Evolutionary conservation across 2,329 filamentous ascomycete genomes (phyloP).

Genomic region (Cladosporium sp.): DNA sequence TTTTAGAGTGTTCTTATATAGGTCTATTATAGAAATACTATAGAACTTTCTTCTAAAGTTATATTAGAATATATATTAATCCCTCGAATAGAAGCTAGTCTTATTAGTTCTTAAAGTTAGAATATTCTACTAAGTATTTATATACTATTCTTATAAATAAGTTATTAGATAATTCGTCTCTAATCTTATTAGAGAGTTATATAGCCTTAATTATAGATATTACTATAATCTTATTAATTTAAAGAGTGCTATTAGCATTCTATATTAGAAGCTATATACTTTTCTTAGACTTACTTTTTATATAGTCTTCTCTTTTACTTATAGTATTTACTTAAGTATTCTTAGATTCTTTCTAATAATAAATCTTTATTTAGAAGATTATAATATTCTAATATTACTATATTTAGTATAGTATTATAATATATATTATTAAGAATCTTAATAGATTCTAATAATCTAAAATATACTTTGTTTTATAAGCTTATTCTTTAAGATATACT

Average conservation of each 20-base stretch:
- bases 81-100: not conserved
- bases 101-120: no score
- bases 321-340: no score
- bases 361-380: no score
- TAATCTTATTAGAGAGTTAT: not conserved
- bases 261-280: not conserved
- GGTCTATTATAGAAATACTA: not conserved
- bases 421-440: not conserved
- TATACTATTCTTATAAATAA: no score
- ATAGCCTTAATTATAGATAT: no score
- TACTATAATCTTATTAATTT: not conserved
- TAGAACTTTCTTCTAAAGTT: not conserved
- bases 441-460: not conserved
- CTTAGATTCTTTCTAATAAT: no score
- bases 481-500: not conserved
- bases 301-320: no score
- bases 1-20: not conserved
- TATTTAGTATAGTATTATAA: no score
- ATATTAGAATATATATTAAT: not conserved
- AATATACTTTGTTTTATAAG: not conserved
- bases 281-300: no score
- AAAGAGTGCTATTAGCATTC: constrained; percentile 13
- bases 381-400: no score
- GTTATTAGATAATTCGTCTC: no score
- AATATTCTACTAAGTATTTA: not conserved